Evolutionary conservation across 1,139 yeast species (phyloP), one percentile per base, ranked within the genome.

Genomic region (Candida neerlandica): DNA sequence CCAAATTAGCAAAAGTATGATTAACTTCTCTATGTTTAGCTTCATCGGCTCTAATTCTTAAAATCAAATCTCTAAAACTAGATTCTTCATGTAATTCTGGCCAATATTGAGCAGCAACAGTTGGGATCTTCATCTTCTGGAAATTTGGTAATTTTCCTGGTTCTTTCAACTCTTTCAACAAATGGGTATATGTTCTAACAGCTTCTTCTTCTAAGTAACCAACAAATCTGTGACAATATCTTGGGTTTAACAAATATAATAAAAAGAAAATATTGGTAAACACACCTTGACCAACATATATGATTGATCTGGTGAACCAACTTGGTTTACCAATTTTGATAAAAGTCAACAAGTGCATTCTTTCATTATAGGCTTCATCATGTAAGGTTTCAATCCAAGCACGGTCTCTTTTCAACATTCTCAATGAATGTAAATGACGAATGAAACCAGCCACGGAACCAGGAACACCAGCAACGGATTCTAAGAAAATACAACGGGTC

Each of bases 141-240:
- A 86, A 77, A 43, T 72, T 75, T 3, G 83, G 81, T 43, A 85
- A 69, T 45, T 74, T 67, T 2, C 84, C 84, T n/a, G 66, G 62
- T 42, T 81, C 80, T 42, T 80, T 63, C 56, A 86, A 82, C 41
- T 79, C 78, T 40, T 84, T 66, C 46, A 88, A 68, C 53, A 76
- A 68, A 57, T 87, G 84, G 2, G 88, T 73, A 62, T 86, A 86
- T 0, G 94, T 86, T 50, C 80, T 72, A n/a, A 86, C 89, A 1
- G 92, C 92, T 62, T 86, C 92, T 62, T 86, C 94, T 63, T 86
- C 94, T 43, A 86, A 71, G 62, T 86, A 86, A 2, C 94, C 94
- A 41, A 86, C 94, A 62, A 86, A 85, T 53, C 94, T 70, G 60
- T 86, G 94, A 58, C 92, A 86, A 49, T 83, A 78, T 46, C 76